Conservation (phyloP, 495 filamentous ascomycete species). For the Cryomyces minteri region DNA sequence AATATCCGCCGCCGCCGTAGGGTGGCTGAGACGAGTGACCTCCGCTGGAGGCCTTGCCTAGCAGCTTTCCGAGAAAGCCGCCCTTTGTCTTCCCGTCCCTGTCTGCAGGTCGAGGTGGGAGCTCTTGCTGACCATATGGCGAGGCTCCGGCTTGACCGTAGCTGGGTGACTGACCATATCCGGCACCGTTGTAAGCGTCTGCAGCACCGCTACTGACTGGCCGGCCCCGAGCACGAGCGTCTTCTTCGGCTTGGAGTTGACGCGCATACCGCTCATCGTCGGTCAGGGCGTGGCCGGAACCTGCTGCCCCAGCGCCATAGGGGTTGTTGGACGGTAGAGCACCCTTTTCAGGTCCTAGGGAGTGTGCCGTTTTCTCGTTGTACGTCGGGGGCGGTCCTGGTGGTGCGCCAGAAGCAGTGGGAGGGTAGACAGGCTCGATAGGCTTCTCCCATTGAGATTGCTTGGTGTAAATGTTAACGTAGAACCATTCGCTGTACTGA, state of each 20-base stretch:
- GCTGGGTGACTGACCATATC: neutral
- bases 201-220: slow-evolving; percentile 20
- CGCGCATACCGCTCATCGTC: slow-evolving; percentile 60
- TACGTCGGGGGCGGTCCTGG: slow-evolving; percentile 46
- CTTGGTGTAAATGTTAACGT: slow-evolving; percentile 69
- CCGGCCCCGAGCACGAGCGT: slow-evolving; percentile 33
- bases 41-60: slow-evolving; percentile 17
- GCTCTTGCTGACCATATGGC: slow-evolving; percentile 6
- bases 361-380: slow-evolving; percentile 18
- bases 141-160: slow-evolving; percentile 3
- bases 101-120: slow-evolving; percentile 16
- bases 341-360: slow-evolving; percentile 30
- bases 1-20: slow-evolving; percentile 1
- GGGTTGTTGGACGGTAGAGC: slow-evolving; percentile 42
- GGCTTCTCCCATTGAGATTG: slow-evolving; percentile 77
- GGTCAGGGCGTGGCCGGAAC: slow-evolving; percentile 25
- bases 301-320: slow-evolving; percentile 17
- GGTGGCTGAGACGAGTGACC: neutral
- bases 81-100: slow-evolving; percentile 24
- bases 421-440: slow-evolving; percentile 36
- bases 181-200: slow-evolving; percentile 26
- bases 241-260: slow-evolving; percentile 66
- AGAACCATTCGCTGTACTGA: slow-evolving; percentile 44
- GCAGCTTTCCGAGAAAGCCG: slow-evolving; percentile 36
- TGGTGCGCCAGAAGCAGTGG: slow-evolving; percentile 15